Evolutionary conservation across 805 yeast species (phyloP).

Genomic region (Kuraishia ogatae): DNA sequence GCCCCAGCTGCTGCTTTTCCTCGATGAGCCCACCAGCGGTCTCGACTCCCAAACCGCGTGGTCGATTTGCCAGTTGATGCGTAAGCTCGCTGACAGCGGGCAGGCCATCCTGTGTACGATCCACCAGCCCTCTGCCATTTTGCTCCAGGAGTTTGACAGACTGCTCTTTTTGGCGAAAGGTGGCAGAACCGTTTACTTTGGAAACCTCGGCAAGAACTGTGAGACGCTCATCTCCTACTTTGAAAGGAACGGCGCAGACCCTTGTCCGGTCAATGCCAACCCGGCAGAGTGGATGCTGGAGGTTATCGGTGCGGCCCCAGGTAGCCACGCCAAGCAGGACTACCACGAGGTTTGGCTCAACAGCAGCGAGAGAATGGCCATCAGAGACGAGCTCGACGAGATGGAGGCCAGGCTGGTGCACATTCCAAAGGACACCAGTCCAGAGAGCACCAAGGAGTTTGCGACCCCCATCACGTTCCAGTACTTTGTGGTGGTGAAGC

Average conservation of each 20-base stretch:
- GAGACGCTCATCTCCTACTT: slow-evolving; percentile 52
- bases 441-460: slow-evolving; percentile 27
- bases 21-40: slow-evolving; percentile 59
- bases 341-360: slow-evolving; percentile 71
- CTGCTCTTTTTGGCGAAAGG: slow-evolving; percentile 61
- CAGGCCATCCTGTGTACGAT: slow-evolving; percentile 61
- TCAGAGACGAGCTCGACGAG: slow-evolving; percentile 47
- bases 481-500: slow-evolving; percentile 32
- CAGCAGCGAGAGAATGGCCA: slow-evolving; percentile 52
- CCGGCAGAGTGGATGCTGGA: slow-evolving; percentile 94
- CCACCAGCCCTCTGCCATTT: slow-evolving; percentile 79
- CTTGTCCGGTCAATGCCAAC: slow-evolving; percentile 62
- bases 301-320: slow-evolving; percentile 78
- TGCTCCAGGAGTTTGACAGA: slow-evolving; percentile 72
- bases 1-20: slow-evolving; percentile 42
- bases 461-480: slow-evolving; percentile 36
- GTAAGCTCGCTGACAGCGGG: slow-evolving; percentile 41
- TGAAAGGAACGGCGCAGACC: slow-evolving; percentile 54
- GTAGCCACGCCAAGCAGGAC: slow-evolving; percentile 64
- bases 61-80: slow-evolving; percentile 47
- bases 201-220: slow-evolving; percentile 57
- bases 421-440: slow-evolving; percentile 22
- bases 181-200: slow-evolving; percentile 70
- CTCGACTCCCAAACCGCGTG: slow-evolving; percentile 53
- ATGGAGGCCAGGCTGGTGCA: slow-evolving; percentile 55